These are phyloP conservation scores for Fusarium clavum DNA, from an alignment of 2,329 filamentous ascomycete genomes.

Conservation along the genomic window DNA sequence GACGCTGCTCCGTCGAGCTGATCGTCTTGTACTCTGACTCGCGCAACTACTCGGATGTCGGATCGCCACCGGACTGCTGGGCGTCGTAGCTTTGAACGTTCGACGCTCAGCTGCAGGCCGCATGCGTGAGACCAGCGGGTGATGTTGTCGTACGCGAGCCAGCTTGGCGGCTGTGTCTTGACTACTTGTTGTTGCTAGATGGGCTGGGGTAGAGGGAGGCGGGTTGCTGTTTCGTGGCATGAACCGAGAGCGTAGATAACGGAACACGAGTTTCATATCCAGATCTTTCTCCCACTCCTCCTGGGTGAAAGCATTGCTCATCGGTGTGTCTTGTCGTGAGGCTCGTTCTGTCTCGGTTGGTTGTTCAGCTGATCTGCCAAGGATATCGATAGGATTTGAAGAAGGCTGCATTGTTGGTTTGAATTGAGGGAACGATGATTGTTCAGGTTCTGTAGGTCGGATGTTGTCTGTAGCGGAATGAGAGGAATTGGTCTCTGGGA, in stretches of 20 bases:
- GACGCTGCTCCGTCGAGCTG: conserved; percentile 72
- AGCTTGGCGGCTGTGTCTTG: conserved; percentile 80
- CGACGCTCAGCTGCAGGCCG: conserved; percentile 63
- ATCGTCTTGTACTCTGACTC: conserved; percentile 86
- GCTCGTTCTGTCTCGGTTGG: conserved; percentile 35
- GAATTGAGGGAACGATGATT: conserved; percentile 54
- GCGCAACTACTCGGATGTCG: conserved; percentile 77
- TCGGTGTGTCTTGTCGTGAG: conserved; percentile 40
- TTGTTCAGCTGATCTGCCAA: conserved; percentile 45
- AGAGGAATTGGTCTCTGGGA: conserved; percentile 63
- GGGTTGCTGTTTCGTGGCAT: conserved; percentile 61
- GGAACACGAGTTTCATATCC: conserved; percentile 91
- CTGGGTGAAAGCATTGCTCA: conserved; percentile 63
- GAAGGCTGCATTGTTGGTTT: conserved; percentile 59
- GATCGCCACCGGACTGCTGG: conserved; percentile 60
- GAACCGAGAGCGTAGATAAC: conserved; percentile 84
- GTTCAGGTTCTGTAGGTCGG: conserved; percentile 38
- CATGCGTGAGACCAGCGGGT: conserved; percentile 79
- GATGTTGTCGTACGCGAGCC: conserved; percentile 87
- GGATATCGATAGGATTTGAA: conserved; percentile 53
- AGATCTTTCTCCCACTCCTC: conserved; percentile 96
- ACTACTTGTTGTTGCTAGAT: conserved; percentile 62
- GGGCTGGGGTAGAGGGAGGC: conserved; percentile 57
- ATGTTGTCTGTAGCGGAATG: conserved; percentile 45
- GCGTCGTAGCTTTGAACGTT: conserved; percentile 66